Base-by-base conservation (phyloP, 805 yeast species). In the Candida silvicultrix region DNA sequence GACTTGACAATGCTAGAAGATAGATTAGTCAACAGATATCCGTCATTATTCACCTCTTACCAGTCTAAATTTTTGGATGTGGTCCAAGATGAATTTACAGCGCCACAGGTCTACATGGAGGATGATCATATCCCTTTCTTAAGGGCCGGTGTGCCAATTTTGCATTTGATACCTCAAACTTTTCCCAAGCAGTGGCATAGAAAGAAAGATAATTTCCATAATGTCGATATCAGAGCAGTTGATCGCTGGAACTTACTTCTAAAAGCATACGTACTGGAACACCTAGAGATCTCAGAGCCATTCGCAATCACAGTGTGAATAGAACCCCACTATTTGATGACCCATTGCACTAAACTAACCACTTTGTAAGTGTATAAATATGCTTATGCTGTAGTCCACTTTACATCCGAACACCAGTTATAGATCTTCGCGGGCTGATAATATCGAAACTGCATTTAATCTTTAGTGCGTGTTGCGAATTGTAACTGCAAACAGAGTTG, bases 81-180 rank as follows among this genome's bases (percentile, higher is more conserved):
- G 4, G 45, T 48, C 12, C 40, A 58, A 54, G 44, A 63, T 43
- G n/a, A 32, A 2, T 53, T 55, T 21, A 18, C 42, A 14, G 53
- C 53, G 22, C 50, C 42, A 42, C 38, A 39, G 18, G 59, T 58
- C 1, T 40, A 41, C 20, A 55, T 70, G 12, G 71, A 63, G 19
- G 85, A 79, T 56, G 85, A 79, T 49, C 85, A 79, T 52, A 50
- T 73, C 2, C 84, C 83, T 1, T 79, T 74, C 55, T 54, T 69
- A 35, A 55, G 59, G 14, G 58, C 64, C 5, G 79, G 78, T 0
- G 73, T 76, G 1, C 74, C 75, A 0, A 63, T 75, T 1, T 49
- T 79, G 44, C 84, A 79, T 53, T 52, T 78, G 39, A 77, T 79
- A n/a, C 81, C 85, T 2, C 47, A 57, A 5, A 65, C 63, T 9